Evolutionary conservation across 176 grass and related monocot genomes (phyloP), one percentile per base, ranked within the genome.

Genomic region (Carex kokanica): DNA sequence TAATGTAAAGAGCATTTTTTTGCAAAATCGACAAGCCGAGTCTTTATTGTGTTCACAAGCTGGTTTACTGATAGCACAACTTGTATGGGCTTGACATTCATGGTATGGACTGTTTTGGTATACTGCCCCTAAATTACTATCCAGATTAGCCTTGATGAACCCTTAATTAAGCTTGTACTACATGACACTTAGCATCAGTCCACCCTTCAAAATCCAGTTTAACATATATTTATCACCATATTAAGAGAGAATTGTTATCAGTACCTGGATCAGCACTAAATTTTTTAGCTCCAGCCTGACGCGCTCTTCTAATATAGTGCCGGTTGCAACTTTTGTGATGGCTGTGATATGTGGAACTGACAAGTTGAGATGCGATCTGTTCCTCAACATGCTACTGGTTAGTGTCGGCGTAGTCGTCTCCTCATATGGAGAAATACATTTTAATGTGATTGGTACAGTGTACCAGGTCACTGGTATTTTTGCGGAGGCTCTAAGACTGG

Each of bases 391-490:
- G 96, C 36, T 95, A 70, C 85, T 99, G 86, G 96, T 99, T 83
- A 99, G 96, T 89, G 89, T 99, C 74, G 96, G 96, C 55, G 96
- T 99, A 60, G 96, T 95, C 68, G 78, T 99, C 80, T 99, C 96
- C 79, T 99, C 96, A 36, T 99, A 99, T 77, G 96, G 96, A 0
- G 96, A 99, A 70, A 99, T 99, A 74, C 91, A 93, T 87, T 99
- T 99, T 82, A 99, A 99, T 88, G 89, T 95, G 53, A 88, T 95
- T 73, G 96, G 96, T 82, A 95, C 96, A 47, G 58, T 93, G 69
- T 99, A 99, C 91, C 96, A 99, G 89, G 93, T 95, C 67, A 93
- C 96, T 78, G 96, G 96, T 78, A 95, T 99, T 88, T 87, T 99
- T 60, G 93, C 93, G 17, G 96, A 99, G 94, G 96, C 96, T 85